Evolutionary conservation across 345 rosid genomes (phyloP).

Genomic region (Gossypioides kirkii): DNA sequence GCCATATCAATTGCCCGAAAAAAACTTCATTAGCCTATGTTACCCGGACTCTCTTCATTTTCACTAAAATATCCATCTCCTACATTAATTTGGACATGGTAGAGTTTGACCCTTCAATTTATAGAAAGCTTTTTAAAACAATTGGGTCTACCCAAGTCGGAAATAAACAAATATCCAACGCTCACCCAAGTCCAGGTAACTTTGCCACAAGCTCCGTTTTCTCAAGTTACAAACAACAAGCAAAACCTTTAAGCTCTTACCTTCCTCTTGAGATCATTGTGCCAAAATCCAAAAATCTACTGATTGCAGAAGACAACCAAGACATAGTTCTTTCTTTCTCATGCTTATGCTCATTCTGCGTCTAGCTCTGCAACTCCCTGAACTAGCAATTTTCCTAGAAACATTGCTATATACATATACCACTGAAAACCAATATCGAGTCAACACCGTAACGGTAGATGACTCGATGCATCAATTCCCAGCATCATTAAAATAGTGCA

Average conservation of each 20-base stretch:
- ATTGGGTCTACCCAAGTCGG: not conserved
- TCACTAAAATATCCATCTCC: not conserved
- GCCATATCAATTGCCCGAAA: too few relatives aligned
- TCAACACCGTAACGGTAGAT: not conserved
- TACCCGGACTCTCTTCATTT: not conserved
- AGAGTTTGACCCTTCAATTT: not conserved
- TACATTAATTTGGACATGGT: not conserved
- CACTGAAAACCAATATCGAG: not conserved
- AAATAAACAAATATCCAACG: not conserved
- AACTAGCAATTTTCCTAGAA: slow-evolving; percentile 7
- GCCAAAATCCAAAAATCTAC: not conserved
- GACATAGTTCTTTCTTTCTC: not conserved
- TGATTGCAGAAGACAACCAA: slow-evolving; percentile 3
- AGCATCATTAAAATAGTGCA: not conserved
- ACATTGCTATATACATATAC: not conserved
- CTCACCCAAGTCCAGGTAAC: not conserved
- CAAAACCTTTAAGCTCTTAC: not conserved
- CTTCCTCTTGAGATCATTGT: not conserved
- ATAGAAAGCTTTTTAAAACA: not conserved
- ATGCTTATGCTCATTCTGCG: slow-evolving; percentile 1
- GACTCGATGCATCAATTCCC: not conserved
- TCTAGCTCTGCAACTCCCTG: not conserved
- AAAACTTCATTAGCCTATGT: not conserved
- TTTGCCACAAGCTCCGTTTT: not conserved
- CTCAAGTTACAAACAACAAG: not conserved